phyloP scores from a whole-genome alignment of 2,329 filamentous ascomycete genomes.

The Aspergillus clavatus region DNA sequence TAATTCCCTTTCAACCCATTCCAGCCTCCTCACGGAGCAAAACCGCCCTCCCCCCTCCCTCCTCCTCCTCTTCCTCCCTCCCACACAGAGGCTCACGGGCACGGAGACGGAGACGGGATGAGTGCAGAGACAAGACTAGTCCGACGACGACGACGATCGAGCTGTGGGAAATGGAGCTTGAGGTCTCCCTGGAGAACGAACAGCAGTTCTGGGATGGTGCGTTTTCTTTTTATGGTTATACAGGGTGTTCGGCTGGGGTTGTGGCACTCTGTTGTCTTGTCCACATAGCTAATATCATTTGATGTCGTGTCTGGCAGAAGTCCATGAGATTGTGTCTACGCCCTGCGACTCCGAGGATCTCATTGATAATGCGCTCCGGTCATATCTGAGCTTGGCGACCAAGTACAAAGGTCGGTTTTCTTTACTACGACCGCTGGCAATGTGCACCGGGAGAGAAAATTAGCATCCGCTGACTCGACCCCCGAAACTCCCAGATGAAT shows the following conservation, averaged over 20 bases:
- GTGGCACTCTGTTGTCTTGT: too few species aligned
- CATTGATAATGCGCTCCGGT: constrained; percentile 81
- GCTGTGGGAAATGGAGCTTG: constrained; percentile 58
- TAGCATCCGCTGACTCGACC: constrained; percentile 1
- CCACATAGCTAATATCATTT: too few species aligned
- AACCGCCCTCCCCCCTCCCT: too few species aligned
- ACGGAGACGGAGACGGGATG: constrained; percentile 34
- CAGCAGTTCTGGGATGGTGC: constrained; percentile 86
- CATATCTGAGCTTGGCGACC: constrained; percentile 75
- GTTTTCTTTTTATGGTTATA: constrained; percentile 33
- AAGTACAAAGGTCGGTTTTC: constrained; percentile 57
- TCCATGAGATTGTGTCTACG: constrained; percentile 60
- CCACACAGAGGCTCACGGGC: constrained; percentile 6
- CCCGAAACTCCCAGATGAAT: too few species aligned
- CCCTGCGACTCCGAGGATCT: constrained; percentile 57
- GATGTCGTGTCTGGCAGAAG: constrained; percentile 45
- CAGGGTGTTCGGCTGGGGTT: too few species aligned
- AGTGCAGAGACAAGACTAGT: constrained; percentile 28
- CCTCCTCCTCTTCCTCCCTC: too few species aligned
- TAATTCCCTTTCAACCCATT: too few species aligned
- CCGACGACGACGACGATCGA: constrained; percentile 34
- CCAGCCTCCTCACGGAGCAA: constrained; percentile 15
- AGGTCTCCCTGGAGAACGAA: constrained; percentile 70
- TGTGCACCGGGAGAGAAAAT: neutral
- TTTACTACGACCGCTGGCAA: neutral